These are phyloP conservation scores for Botryobasidium botryosum DNA, from an alignment of 768 basidiomycete species.

Conservation along the genomic window DNA sequence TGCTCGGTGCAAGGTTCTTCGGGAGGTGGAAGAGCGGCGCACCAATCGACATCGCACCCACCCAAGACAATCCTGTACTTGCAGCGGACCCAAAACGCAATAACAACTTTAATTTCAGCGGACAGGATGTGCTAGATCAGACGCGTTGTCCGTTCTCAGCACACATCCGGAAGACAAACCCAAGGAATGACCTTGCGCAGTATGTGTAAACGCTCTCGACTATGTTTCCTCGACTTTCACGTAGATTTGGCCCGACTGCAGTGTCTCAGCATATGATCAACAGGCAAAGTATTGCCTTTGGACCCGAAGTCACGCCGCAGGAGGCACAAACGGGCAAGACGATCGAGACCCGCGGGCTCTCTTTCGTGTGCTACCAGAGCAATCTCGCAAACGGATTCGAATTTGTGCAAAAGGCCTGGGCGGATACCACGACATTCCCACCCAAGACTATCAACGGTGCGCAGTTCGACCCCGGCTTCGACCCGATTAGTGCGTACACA, in stretches of 20 bases:
- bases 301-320: not conserved
- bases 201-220: no score
- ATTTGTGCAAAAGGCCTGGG: constrained; percentile 2
- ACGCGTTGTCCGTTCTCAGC: not conserved
- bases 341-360: not conserved
- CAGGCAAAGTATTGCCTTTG: not conserved
- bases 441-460: not conserved
- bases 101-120: constrained; percentile 5
- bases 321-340: not conserved
- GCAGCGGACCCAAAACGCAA: not conserved
- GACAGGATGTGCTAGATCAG: not conserved
- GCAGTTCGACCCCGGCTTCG: not conserved
- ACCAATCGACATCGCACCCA: not conserved
- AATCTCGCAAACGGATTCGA: constrained; percentile 1
- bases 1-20: not conserved
- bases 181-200: no score
- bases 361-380: not conserved
- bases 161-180: constrained; percentile 4
- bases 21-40: constrained; percentile 1
- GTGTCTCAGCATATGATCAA: not conserved
- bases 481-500: not conserved
- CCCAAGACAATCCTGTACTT: not conserved
- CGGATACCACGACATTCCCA: not conserved
- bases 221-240: no score
- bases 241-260: not conserved